Conservation (phyloP, 208 protist species). For the Wallacemonas sp. region DNA sequence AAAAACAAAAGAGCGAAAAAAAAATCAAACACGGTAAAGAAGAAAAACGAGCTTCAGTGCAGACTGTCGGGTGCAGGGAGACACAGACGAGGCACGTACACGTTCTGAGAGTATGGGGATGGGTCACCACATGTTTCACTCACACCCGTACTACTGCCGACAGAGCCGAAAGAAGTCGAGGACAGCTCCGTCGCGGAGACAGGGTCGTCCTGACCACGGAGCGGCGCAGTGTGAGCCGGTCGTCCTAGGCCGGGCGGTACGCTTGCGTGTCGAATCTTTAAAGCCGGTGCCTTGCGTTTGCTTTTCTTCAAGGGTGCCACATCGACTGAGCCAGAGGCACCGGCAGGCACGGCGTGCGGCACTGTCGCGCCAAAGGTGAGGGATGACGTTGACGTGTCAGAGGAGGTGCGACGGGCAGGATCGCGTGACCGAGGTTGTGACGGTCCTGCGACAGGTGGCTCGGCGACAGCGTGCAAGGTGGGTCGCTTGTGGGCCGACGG, state of each 20-base stretch:
- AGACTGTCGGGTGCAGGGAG: no score
- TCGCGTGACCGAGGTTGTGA: no score
- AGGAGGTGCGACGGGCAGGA: no score
- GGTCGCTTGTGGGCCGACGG: no score
- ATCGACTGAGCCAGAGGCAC: background rate
- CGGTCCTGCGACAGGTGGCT: no score
- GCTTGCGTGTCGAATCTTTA: background rate
- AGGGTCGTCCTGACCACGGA: background rate
- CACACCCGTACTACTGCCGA: background rate
- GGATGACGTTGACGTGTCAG: background rate
- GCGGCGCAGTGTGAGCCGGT: no score
- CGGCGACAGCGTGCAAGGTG: no score
- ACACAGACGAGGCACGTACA: background rate
- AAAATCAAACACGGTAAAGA: slow-evolving; percentile 12
- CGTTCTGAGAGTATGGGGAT: background rate
- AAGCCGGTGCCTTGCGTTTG: background rate
- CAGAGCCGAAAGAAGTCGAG: background rate
- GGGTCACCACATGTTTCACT: background rate
- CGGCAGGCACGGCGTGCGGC: background rate
- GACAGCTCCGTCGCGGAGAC: no score
- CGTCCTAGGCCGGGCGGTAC: no score
- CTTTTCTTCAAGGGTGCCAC: background rate
- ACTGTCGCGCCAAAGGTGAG: background rate
- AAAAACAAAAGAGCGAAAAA: background rate
- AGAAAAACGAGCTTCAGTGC: slow-evolving; percentile 14